Evolutionary conservation across 75 land plant genomes (phyloP).

Genomic region (Sequoia sempervirens): DNA sequence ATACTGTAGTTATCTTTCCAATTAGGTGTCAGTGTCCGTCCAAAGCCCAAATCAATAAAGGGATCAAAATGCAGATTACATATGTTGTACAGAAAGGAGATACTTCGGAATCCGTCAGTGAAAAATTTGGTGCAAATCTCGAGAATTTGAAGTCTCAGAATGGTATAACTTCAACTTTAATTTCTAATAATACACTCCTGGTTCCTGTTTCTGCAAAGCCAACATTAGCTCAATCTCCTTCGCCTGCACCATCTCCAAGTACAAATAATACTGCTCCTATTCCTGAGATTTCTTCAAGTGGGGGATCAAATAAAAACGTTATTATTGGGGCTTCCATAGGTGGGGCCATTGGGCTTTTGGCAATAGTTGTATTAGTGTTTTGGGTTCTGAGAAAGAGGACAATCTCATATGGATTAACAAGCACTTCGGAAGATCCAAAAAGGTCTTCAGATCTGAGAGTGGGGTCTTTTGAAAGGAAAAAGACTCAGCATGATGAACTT

Average conservation of each 20-base stretch:
- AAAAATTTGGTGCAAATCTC: constrained; percentile 16
- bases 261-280: neutral
- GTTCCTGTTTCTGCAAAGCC: constrained; percentile 36
- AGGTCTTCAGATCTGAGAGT: neutral
- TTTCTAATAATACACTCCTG: constrained; percentile 13
- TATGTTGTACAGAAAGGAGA: constrained; percentile 23
- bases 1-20: constrained; percentile 32
- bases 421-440: neutral
- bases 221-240: constrained; percentile 7
- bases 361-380: neutral
- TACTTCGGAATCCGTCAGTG: constrained; percentile 10
- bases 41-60: constrained; percentile 19
- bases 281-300: neutral
- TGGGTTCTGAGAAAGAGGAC: neutral
- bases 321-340: constrained; percentile 6
- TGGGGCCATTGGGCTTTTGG: neutral
- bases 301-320: neutral
- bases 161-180: constrained; percentile 8
- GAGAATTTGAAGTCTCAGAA: constrained; percentile 17
- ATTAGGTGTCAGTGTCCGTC: constrained; percentile 56
- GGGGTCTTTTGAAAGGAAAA: neutral
- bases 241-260: constrained; percentile 8
- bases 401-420: neutral
- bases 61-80: constrained; percentile 12
- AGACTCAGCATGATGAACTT: neutral